Evolutionary conservation across 257 asterid genomes (phyloP), one percentile per base, ranked within the genome.

Genomic region (Solanum medicagineum): DNA sequence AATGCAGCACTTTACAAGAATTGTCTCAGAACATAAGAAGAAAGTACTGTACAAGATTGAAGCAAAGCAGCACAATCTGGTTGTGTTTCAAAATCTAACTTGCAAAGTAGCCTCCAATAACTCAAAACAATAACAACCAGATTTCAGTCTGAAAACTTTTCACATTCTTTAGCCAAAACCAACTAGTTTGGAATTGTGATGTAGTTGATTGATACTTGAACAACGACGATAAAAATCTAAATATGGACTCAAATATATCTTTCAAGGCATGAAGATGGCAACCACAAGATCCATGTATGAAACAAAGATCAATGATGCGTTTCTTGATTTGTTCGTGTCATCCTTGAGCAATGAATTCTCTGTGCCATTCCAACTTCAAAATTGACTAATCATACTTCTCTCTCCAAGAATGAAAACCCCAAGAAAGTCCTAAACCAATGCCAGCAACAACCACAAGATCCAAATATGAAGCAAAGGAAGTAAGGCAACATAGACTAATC

Each of bases 361-460:
- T 66, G 22, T 66, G 32, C 8, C 47, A n/a, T 66, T 66, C 47
- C 44, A 66, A 15, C 32, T 66, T 29, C 6, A 66, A 29, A n/a
- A 16, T 29, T 9, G 1, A 44, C 36, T 20, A 95, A 87, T 94
- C 98, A 86, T 94, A 94, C 91, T 94, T 93, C 93, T 93, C 97
- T 87, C 98, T 94, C 98, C 99, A 93, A 32, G 98, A 56, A 56
- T 17, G 62, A 56, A 56, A 56, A 56, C 62, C 10, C 62, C 94
- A 19, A 93, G 94, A 94, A 82, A 94, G 90, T 3, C 89, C 98
- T 84, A 95, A 89, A 24, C 88, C 92, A 42, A 89, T 87, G 82
- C 94, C 98, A 54, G 96, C 98, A 73, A 94, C 92, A 29, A 92
- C 92, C 22, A 15, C n/a, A 68, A 69, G 53, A 40, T 69, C 53